Evolutionary conservation across 495 filamentous ascomycete genomes (phyloP).

Genomic region (Penicillium simplicissimum): DNA sequence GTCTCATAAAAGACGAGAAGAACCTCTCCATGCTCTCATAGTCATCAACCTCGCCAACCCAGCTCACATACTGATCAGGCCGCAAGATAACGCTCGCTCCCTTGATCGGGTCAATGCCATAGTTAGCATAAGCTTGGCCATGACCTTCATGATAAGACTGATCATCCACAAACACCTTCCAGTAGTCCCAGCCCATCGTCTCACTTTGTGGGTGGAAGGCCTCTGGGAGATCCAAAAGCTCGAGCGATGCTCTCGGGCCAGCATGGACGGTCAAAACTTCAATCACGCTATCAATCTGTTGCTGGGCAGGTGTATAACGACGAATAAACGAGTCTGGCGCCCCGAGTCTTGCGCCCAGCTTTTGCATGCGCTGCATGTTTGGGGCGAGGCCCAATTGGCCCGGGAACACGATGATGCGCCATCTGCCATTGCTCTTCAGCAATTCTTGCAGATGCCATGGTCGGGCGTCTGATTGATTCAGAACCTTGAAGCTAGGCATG

Average conservation of each 20-base stretch:
- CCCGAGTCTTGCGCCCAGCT: constrained; percentile 45
- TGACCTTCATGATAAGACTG: constrained; percentile 60
- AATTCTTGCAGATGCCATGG: constrained; percentile 56
- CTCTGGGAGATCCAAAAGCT: constrained; percentile 57
- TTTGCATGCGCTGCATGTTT: constrained; percentile 44
- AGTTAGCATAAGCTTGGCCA: constrained; percentile 60
- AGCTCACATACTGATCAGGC: constrained; percentile 67
- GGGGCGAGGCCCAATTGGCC: constrained; percentile 47
- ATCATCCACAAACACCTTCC: constrained; percentile 65
- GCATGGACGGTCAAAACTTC: constrained; percentile 60
- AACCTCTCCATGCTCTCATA: constrained; percentile 18
- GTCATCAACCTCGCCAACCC: constrained; percentile 57
- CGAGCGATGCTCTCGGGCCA: constrained; percentile 44
- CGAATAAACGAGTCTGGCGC: constrained; percentile 44
- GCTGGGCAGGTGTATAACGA: constrained; percentile 39
- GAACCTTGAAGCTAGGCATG: constrained; percentile 55
- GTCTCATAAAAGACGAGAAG: constrained; percentile 20
- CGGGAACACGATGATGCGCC: constrained; percentile 62
- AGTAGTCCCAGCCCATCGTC: constrained; percentile 60
- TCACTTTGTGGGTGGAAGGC: constrained; percentile 55
- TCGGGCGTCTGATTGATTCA: constrained; percentile 56
- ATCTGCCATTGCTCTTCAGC: constrained; percentile 54
- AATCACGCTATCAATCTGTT: constrained; percentile 46
- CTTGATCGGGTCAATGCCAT: constrained; percentile 56
- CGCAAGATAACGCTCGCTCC: constrained; percentile 58